Evolutionary conservation across 2,329 filamentous ascomycete genomes (phyloP), one percentile per base, ranked within the genome.

Genomic region (Amylocarpus encephaloides): DNA sequence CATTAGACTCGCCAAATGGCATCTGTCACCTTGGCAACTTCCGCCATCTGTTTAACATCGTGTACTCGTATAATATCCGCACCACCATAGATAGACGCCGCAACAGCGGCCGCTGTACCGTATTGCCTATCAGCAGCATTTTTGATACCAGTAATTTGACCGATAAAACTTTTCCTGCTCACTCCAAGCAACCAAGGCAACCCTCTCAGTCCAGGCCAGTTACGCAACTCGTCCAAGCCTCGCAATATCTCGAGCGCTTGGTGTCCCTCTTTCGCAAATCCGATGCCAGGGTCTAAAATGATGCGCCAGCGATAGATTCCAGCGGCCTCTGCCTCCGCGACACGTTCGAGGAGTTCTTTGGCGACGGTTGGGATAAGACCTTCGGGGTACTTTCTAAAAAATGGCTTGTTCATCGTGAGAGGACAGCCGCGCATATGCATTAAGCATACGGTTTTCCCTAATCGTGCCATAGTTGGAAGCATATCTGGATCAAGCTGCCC

Each of bases 1-100:
- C 22, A 26, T 26, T 7, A 43, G 18, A 50, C 54, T 39, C 88
- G 76, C 80, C 88, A 95, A 48, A 96, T 90, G n/a, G 90, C 91
- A 76, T 97, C 92, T 7, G 88, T 82, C 83, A 97, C 92, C 65
- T 79, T 85, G 1, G 82, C 82, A 30, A 95, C 90, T 68, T 89
- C 78, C 36, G 71, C 75, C 92, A 97, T 97, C 72, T 93, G 87
- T 49, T 74, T 70, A 12, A 91, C 86, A 71, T 97, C 92, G 70
- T 98, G 93, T 38, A 98, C 90, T 46, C 93, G 77, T 41, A 97
- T 84, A 51, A 98, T 82, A 72, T 97, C 91, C 19, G 91, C 91
- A 2, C 93, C 93, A 6, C 88, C 88, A 54, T 85, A 81, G 29
- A 98, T 78, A 41, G 90, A 88, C 6, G 90, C 89, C 2, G 87